These are phyloP conservation scores for Fraxinus anomala DNA, from an alignment of 257 asterid species.

Conservation along the genomic window DNA sequence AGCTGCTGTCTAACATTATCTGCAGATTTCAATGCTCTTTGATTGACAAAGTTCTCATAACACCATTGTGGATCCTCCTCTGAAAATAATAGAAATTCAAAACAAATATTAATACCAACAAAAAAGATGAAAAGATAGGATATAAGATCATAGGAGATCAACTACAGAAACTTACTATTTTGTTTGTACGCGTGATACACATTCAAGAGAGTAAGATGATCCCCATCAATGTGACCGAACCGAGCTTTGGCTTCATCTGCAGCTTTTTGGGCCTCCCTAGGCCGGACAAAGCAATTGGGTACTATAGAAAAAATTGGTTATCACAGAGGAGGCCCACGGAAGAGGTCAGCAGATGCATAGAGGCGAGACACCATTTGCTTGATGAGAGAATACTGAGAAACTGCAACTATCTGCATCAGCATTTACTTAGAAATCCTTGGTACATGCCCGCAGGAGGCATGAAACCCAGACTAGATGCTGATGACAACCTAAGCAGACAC, in stretches of 20 bases:
- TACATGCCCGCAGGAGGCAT: slow-evolving; percentile 85
- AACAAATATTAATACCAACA: slow-evolving; percentile 23
- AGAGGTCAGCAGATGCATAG: slow-evolving; percentile 99
- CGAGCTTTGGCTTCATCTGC: slow-evolving; percentile 99
- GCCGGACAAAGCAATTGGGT: slow-evolving; percentile 99
- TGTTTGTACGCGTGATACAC: slow-evolving; percentile 96
- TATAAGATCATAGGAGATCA: background rate
- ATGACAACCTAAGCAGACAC: slow-evolving; percentile 83
- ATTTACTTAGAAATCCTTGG: slow-evolving; percentile 86
- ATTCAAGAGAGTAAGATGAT: slow-evolving; percentile 88
- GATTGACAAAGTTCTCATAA: slow-evolving; percentile 80
- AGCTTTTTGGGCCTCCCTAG: slow-evolving; percentile 98
- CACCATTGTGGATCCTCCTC: slow-evolving; percentile 98
- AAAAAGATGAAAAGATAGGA: background rate
- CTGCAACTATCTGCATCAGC: slow-evolving; percentile 99
- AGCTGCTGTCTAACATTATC: slow-evolving; percentile 96
- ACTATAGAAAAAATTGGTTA: slow-evolving; percentile 97
- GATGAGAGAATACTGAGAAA: slow-evolving; percentile 97
- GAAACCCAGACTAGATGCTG: slow-evolving; percentile 93
- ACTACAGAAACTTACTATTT: slow-evolving; percentile 56
- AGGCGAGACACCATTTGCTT: slow-evolving; percentile 99
- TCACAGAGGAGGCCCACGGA: slow-evolving; percentile 99
- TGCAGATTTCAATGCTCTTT: slow-evolving; percentile 82
- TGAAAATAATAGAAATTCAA: slow-evolving; percentile 31
- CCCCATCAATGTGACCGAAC: slow-evolving; percentile 94